A percentile compares a stretch with the other conserved stretches of the same genome.
These are phyloP conservation scores for Hevea brasiliensis DNA, from an alignment of 345 rosid species.

Conservation along the genomic window DNA sequence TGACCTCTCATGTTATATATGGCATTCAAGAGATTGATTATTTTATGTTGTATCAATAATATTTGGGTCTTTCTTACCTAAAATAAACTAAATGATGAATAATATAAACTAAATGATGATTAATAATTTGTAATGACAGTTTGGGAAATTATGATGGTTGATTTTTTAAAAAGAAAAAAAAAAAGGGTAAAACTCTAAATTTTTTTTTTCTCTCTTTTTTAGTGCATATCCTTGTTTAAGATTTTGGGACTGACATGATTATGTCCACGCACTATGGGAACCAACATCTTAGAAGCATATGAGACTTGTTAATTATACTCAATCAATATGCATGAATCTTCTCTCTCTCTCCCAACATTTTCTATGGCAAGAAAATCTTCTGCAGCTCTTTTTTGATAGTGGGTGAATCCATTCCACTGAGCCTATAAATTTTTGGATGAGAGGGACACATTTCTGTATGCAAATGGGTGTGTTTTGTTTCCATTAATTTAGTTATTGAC, in stretches of 20 bases:
- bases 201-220: conserved; percentile 14
- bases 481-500: neutral
- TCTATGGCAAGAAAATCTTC: neutral
- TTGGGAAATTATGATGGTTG: neutral
- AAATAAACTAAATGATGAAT: no score
- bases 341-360: neutral
- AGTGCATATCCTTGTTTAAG: conserved; percentile 18
- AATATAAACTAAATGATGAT: no score
- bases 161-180: neutral
- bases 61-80: no score
- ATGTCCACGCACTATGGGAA: conserved; percentile 33
- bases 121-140: neutral
- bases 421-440: no score
- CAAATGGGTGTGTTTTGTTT: no score
- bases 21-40: no score
- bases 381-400: no score
- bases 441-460: no score
- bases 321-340: neutral
- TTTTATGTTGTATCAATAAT: no score
- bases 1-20: no score
- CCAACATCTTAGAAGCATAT: conserved; percentile 8
- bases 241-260: conserved; percentile 27
- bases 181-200: no score
- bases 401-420: no score
- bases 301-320: neutral